Conservation (phyloP, 805 yeast species). For the Tetrapisispora pingtungensis region DNA sequence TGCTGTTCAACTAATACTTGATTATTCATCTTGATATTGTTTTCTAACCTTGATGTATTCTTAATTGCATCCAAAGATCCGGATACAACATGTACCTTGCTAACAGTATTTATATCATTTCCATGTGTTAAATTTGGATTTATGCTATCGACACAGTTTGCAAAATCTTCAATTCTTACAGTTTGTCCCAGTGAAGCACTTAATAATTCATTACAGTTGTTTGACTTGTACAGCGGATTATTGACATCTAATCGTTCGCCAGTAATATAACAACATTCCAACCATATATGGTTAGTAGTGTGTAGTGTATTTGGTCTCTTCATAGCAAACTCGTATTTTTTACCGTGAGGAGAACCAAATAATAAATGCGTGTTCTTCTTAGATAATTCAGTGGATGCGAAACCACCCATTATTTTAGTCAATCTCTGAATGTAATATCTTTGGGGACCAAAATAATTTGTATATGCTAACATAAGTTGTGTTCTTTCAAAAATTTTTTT, state of each 20-base stretch:
- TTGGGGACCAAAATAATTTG: slow-evolving; percentile 82
- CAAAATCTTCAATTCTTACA: not conserved
- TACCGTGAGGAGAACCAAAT: slow-evolving; percentile 57
- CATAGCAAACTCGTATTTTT: slow-evolving; percentile 63
- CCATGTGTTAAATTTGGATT: not conserved
- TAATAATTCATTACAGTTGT: not conserved
- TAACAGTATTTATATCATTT: too few species aligned
- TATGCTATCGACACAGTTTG: not conserved
- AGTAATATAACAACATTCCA: slow-evolving; percentile 59
- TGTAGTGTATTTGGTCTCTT: slow-evolving; percentile 44
- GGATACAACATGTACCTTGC: not conserved
- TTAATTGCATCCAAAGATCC: not conserved
- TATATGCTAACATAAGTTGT: slow-evolving; percentile 50
- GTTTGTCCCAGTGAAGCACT: slow-evolving; percentile 1
- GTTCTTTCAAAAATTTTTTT: slow-evolving; percentile 41
- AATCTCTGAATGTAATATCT: slow-evolving; percentile 59
- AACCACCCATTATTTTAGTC: slow-evolving; percentile 62
- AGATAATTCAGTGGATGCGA: slow-evolving; percentile 55
- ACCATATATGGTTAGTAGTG: slow-evolving; percentile 75
- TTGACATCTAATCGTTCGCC: slow-evolving; percentile 12
- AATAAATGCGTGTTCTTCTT: slow-evolving; percentile 62
- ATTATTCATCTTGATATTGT: too few species aligned
- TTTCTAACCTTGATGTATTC: too few species aligned
- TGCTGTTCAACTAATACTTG: not conserved
- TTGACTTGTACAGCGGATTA: slow-evolving; percentile 4